Base-by-base conservation (phyloP, 768 basidiomycete genomes). In the Auricularia auricula-judae region DNA sequence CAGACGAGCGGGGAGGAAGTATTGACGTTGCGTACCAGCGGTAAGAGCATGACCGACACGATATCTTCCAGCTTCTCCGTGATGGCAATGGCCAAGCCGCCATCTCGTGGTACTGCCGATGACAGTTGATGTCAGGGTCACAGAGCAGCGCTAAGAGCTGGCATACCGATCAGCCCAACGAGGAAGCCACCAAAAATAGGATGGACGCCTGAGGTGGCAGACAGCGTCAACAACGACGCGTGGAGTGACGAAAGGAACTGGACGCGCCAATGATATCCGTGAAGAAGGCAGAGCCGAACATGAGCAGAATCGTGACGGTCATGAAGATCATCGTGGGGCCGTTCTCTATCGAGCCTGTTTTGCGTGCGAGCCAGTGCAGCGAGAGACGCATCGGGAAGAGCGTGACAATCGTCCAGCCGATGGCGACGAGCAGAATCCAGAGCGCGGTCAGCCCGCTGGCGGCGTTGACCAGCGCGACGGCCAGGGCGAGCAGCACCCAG, bases 61-160 rank as follows among this genome's bases (percentile, higher is more conserved):
- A 96, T 86, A 75, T 98, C 96, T 76, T 99, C 97, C n/a, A 98
- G 77, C 71, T 96, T 98, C 70, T 96, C 92, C 0, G 91, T 93
- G n/a, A 98, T 77, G 0, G 86, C 80, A 62, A 94, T 91, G 0
- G 89, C 85, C 42, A 99, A 85, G 2, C 89, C 89, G 2, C 91
- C 91, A 70, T 94, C 88, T 35, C 93, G 85, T 2, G 97, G 96
- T 7, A 98, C 87, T 82, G 56, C 90, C 72, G 1, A 89, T 21
- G 16, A 5, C 14, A 66, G 36, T 35, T 10, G 47, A n/a, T 14
- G 51, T 34, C 62, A 62, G 60, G 33, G n/a, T 59, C 47, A 65
- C 43, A n/a, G 36, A 39, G 36, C 44, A 34, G n/a, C n/a, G 53
- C 43, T 3, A 53, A 63, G 39, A 8, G 39, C 39, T 34, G 47